Conservation (phyloP, 192 early-diverging fungal species). For the Coemansia biformis region DNA sequence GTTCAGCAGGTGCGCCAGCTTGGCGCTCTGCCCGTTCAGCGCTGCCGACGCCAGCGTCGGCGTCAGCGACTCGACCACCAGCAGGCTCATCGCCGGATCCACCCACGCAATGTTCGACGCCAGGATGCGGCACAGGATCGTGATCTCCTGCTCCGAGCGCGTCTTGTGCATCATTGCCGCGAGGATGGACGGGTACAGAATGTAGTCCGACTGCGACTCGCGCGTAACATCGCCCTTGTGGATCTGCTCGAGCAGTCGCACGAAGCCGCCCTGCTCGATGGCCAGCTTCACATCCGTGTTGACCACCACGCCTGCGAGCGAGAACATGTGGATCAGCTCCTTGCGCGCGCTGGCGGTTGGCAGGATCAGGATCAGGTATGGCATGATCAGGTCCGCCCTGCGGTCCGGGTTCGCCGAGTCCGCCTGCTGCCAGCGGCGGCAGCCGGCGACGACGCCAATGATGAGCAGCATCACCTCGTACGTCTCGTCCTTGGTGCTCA, state of each 20-base stretch:
- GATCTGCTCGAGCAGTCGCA: constrained; percentile 44
- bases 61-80: constrained; percentile 49
- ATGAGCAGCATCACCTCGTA: constrained; percentile 66
- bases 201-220: constrained; percentile 45
- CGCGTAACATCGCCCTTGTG: constrained; percentile 40
- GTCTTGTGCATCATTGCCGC: constrained; percentile 46
- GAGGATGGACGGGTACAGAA: constrained; percentile 47
- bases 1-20: constrained; percentile 48
- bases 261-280: constrained; percentile 43
- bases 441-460: constrained; percentile 66
- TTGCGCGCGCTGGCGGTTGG: constrained; percentile 73
- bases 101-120: constrained; percentile 47
- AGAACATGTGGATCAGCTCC: constrained; percentile 51
- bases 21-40: constrained; percentile 36
- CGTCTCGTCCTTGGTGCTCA: constrained; percentile 67
- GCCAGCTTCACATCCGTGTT: constrained; percentile 22
- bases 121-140: constrained; percentile 42
- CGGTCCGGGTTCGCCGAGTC: constrained; percentile 17
- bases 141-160: constrained; percentile 45
- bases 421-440: constrained; percentile 48
- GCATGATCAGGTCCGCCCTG: constrained; percentile 51
- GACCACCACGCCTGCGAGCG: constrained; percentile 21
- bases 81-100: constrained; percentile 38
- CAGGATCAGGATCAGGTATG: constrained; percentile 76
- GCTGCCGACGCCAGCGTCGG: constrained; percentile 34